Percentiles rank a stretch among this genome's conserved stretches.
phyloP scores from a whole-genome alignment of 306 rosid species.

The Vigna angularis region DNA sequence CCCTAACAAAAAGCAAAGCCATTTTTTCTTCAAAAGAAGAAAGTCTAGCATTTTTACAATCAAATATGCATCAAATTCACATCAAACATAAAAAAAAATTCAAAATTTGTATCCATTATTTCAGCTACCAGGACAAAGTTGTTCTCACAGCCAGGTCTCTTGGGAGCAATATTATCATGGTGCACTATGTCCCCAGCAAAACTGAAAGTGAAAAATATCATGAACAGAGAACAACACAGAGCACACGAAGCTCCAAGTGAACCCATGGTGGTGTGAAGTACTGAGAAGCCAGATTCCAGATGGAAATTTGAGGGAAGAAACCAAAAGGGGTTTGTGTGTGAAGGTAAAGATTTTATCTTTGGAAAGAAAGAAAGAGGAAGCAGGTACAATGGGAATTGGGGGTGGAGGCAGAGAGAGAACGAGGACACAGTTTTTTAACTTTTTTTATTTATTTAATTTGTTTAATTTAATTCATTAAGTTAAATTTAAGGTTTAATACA shows the following conservation, averaged over 20 bases:
- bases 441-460: not conserved
- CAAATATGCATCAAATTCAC: conserved; percentile 2
- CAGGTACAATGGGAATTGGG: conserved; percentile 42
- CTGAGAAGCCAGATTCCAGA: conserved; percentile 13
- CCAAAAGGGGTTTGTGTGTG: conserved; percentile 46
- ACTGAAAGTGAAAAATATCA: conserved; percentile 49
- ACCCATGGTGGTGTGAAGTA: conserved; percentile 54
- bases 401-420: conserved; percentile 26
- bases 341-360: conserved; percentile 33
- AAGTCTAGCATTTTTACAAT: conserved; percentile 16
- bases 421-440: not conserved
- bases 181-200: conserved; percentile 95
- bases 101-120: not conserved
- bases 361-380: conserved; percentile 32
- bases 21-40: not conserved
- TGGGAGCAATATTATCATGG: conserved; percentile 72
- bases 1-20: conserved; percentile 28
- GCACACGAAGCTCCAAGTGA: conserved; percentile 46
- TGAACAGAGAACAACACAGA: conserved; percentile 43
- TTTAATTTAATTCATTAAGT: too few relatives aligned
- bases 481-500: too few relatives aligned
- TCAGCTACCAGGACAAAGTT: conserved; percentile 78
- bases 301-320: conserved; percentile 22
- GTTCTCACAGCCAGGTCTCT: conserved; percentile 89
- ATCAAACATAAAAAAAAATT: not conserved